These are phyloP conservation scores for Hyphopichia pseudoburtonii DNA, from an alignment of 1,139 yeast species.

Conservation along the genomic window DNA sequence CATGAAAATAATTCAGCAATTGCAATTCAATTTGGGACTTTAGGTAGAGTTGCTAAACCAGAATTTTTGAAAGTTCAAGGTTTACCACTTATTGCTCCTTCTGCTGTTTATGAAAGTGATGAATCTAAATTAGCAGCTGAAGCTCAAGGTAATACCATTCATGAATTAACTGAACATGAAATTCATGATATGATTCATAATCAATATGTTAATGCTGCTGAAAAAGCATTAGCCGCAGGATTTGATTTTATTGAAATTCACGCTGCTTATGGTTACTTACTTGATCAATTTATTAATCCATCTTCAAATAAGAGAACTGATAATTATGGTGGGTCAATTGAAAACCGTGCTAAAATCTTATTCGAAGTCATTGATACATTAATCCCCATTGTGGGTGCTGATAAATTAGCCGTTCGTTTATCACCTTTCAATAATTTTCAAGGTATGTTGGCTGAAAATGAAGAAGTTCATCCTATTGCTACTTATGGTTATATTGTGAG, in stretches of 20 bases:
- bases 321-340: constrained; percentile 31
- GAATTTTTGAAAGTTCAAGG: constrained; percentile 36
- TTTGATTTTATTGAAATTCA: constrained; percentile 48
- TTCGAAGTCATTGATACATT: constrained; percentile 53
- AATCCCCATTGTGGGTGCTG: constrained; percentile 43
- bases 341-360: constrained; percentile 55
- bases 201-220: constrained; percentile 36
- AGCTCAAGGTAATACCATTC: constrained; percentile 18
- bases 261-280: constrained; percentile 45
- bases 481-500: constrained; percentile 34
- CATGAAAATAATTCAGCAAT: constrained; percentile 53
- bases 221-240: constrained; percentile 38
- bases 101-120: constrained; percentile 21
- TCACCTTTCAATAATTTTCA: constrained; percentile 57
- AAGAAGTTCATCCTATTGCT: constrained; percentile 34
- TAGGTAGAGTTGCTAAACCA: constrained; percentile 34
- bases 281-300: constrained; percentile 36
- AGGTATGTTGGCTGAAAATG: constrained; percentile 38
- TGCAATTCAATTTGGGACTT: constrained; percentile 57
- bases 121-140: constrained; percentile 7
- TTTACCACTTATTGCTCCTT: constrained; percentile 22
- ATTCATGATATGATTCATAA: constrained; percentile 30
- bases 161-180: constrained; percentile 39
- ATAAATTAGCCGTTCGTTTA: constrained; percentile 54
- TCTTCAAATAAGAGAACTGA: constrained; percentile 60